Evolutionary conservation across 2,329 filamentous ascomycete genomes (phyloP).

Genomic region (Exophiala sp.): DNA sequence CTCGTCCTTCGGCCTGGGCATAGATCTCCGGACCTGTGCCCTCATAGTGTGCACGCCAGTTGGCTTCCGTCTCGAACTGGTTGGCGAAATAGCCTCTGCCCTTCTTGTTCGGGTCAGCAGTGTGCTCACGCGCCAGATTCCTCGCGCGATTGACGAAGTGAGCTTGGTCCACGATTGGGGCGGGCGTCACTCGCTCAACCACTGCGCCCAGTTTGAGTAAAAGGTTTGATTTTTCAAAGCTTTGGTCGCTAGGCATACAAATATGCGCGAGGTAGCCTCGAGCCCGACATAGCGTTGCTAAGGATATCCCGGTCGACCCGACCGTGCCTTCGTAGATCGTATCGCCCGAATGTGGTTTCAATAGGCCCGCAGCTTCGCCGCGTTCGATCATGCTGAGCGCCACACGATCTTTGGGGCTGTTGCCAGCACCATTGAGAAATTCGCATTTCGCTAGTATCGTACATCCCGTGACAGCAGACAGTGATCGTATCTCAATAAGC

Average conservation of each 20-base stretch:
- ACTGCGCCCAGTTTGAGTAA: slow-evolving; percentile 81
- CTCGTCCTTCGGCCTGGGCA: slow-evolving; percentile 62
- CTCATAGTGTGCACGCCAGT: slow-evolving; percentile 76
- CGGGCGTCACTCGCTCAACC: slow-evolving; percentile 86
- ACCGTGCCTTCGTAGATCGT: slow-evolving; percentile 97
- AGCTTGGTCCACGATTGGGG: slow-evolving; percentile 83
- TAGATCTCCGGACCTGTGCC: slow-evolving; percentile 88
- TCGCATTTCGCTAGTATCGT: slow-evolving; percentile 90
- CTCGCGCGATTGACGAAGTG: slow-evolving; percentile 94
- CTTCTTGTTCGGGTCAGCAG: slow-evolving; percentile 48
- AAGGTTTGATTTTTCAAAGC: slow-evolving; percentile 79
- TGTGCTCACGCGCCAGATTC: slow-evolving; percentile 68
- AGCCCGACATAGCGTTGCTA: slow-evolving; percentile 81
- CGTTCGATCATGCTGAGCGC: slow-evolving; percentile 80
- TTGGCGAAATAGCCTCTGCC: slow-evolving; percentile 89
- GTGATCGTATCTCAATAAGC: slow-evolving; percentile 73
- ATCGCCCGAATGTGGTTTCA: slow-evolving; percentile 76
- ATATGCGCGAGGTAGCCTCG: slow-evolving; percentile 90
- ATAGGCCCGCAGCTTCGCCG: slow-evolving; percentile 70
- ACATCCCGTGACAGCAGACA: slow-evolving; percentile 81
- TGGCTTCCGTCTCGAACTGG: slow-evolving; percentile 88
- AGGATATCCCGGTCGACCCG: slow-evolving; percentile 89
- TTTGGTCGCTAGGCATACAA: slow-evolving; percentile 93
- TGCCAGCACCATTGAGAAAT: slow-evolving; percentile 90
- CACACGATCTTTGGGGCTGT: slow-evolving; percentile 90